phyloP scores from a whole-genome alignment of 2,329 filamentous ascomycete genomes.

The Zopfia rhizophila region DNA sequence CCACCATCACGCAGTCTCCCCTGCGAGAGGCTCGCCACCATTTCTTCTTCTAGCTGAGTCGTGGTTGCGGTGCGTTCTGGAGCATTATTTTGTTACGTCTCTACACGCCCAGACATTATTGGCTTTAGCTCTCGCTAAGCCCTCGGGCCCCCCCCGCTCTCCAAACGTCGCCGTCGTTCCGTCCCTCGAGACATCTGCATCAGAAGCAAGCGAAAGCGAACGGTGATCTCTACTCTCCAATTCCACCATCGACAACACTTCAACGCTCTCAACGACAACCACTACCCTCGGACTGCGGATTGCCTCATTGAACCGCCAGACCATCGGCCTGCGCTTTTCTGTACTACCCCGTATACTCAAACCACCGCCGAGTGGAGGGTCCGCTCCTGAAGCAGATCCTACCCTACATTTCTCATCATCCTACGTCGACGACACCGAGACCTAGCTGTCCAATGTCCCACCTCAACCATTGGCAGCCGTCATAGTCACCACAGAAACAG shows the following conservation, averaged over 20 bases:
- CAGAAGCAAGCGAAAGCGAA: constrained; percentile 36
- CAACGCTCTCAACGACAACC: neutral
- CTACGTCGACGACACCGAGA: constrained; percentile 10
- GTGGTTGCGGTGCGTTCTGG: constrained; percentile 10
- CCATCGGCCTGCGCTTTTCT: constrained; percentile 2
- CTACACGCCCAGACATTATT: constrained; percentile 38
- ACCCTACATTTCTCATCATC: constrained; percentile 5
- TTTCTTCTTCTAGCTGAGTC: constrained; percentile 13
- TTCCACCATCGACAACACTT: constrained; percentile 2
- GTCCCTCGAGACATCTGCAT: constrained; percentile 44
- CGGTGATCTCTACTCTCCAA: too few species aligned
- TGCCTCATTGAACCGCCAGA: constrained; percentile 10
- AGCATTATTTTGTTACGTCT: constrained; percentile 29
- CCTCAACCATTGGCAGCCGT: constrained; percentile 28
- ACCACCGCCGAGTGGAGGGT: neutral
- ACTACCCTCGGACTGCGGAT: neutral
- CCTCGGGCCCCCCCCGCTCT: constrained; percentile 43
- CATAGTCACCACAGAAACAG: constrained; percentile 24
- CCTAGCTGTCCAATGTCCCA: constrained; percentile 38
- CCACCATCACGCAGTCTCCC: neutral
- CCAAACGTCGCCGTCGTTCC: constrained; percentile 40
- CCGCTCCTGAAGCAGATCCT: constrained; percentile 7
- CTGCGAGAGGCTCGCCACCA: constrained; percentile 3
- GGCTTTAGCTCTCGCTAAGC: constrained; percentile 46
- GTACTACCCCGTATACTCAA: constrained; percentile 7